These are phyloP conservation scores for Aspergillus incahuasiensis DNA, from an alignment of 495 filamentous ascomycete species.

Conservation along the genomic window DNA sequence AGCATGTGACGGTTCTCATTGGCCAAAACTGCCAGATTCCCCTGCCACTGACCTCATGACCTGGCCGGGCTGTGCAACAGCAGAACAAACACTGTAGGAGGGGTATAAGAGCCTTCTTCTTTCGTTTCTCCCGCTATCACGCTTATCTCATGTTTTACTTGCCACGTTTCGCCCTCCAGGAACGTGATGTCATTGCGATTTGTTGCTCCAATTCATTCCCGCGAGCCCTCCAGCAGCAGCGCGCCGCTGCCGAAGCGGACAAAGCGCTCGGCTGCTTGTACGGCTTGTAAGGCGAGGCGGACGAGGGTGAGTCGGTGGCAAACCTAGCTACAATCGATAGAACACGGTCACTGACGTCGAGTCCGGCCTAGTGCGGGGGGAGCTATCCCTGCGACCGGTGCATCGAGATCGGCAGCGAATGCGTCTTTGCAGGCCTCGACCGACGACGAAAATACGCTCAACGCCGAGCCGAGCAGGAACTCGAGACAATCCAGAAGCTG, in stretches of 20 bases:
- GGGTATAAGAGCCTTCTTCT: too few species aligned
- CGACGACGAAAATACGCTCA: not conserved
- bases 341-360: not conserved
- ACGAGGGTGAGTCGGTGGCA: slow-evolving; percentile 2
- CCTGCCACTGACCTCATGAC: too few species aligned
- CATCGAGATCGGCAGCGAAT: not conserved
- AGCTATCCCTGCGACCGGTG: slow-evolving; percentile 1
- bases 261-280: slow-evolving; percentile 3
- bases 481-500: not conserved
- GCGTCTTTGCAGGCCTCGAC: slow-evolving; percentile 2
- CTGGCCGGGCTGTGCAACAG: too few species aligned
- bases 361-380: slow-evolving; percentile 1
- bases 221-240: not conserved
- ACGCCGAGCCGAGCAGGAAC: not conserved
- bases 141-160: not conserved
- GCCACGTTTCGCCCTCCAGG: too few species aligned
- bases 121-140: too few species aligned
- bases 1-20: too few species aligned
- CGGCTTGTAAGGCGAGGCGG: slow-evolving; percentile 6
- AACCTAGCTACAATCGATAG: too few species aligned
- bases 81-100: too few species aligned
- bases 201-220: not conserved
- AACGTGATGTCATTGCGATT: not conserved
- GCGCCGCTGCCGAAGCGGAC: not conserved
- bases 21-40: too few species aligned